Base-by-base conservation (phyloP, 352 stramenopile species). In the Phytophthora hibernalis region DNA sequence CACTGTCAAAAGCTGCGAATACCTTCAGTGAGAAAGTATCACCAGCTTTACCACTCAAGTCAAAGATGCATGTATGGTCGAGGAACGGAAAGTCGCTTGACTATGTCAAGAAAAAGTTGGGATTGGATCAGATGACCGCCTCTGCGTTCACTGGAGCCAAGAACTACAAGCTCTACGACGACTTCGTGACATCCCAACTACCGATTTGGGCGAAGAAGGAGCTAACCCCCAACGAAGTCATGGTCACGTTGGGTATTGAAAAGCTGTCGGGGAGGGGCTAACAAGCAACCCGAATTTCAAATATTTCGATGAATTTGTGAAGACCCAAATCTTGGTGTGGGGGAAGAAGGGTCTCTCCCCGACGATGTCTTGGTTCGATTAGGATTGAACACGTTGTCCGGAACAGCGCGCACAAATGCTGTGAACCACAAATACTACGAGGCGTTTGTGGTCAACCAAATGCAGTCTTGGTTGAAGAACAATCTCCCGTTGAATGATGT, bases 341-440 rank as follows among this genome's bases (percentile, higher is more conserved):
- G n/a, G 40, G 3, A 50, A 38, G 22, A 16, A 50, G 5, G 24
- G 51, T 3, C 6, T 61, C 30, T 16, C 31, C 1, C 54, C 4
- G 50, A 49, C 30, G 50, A 54, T 13, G 50, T 61, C 1, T 38
- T 55, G 21, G 3, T 37, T 8, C 9, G 31, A 47, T 38, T 67
- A 30, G 35, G 26, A 21, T 16, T 68, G 9, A 62, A 62, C 12
- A 62, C 42, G 1, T 3, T 68, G 31, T 18, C 49, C 18, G 30
- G n/a, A 5, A 21, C 5, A 33, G 30, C 50, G 12, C 42, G 60
- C 18, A 28, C 22, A 37, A 0, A 62, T 2, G 22, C 40, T 21
- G 60, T 56, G 8, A 68, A 62, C 42, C 61, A 45, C 60, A 24
- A 56, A 31, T 68, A 68, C 26, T 68, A 56, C 26, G 43, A 68